Conservation (phyloP, 148 eudicot genomes). For the Rhododendron williamsianum region DNA sequence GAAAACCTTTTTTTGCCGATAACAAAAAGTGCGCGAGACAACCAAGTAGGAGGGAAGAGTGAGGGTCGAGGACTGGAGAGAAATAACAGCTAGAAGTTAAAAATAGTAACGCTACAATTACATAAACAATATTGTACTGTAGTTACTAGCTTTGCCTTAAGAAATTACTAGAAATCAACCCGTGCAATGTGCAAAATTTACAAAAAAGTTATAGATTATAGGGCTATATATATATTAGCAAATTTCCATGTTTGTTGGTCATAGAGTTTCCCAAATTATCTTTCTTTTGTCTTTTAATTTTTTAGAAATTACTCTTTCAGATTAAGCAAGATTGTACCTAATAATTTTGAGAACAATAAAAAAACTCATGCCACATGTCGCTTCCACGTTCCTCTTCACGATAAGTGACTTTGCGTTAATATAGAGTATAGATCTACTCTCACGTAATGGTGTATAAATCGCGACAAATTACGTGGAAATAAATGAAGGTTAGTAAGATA, state of each 20-base stretch:
- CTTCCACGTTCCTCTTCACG: no score
- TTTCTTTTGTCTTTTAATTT: no score
- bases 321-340: no score
- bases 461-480: not conserved
- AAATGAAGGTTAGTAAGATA: not conserved
- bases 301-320: no score
- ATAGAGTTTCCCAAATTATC: no score
- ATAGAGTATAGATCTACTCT: not conserved
- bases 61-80: not conserved
- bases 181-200: no score
- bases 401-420: no score
- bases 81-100: not conserved
- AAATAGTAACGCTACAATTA: not conserved
- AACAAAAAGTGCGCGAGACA: not conserved
- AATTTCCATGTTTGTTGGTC: no score
- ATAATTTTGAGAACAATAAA: no score
- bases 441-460: not conserved
- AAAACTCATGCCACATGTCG: no score
- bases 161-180: not conserved
- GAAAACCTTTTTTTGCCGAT: no score
- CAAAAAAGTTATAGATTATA: not conserved
- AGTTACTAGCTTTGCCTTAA: not conserved
- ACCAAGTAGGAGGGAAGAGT: not conserved
- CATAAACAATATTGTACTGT: not conserved
- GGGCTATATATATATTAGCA: no score